phyloP scores from a whole-genome alignment of 495 filamentous ascomycete species.

The Hypoxylon fuscum region DNA sequence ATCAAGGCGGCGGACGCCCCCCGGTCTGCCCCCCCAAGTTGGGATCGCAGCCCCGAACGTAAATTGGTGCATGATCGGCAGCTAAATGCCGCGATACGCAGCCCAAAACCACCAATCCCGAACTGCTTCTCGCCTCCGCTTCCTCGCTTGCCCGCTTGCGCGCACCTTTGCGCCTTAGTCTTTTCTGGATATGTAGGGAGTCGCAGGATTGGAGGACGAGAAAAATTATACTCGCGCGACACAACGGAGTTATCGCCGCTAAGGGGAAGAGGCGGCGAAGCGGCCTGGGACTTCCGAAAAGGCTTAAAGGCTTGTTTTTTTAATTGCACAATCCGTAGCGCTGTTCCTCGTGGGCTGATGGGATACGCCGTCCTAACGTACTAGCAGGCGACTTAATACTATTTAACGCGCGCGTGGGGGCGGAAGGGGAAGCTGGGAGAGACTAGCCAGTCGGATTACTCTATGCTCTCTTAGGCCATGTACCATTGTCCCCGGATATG shows the following conservation, averaged over 20 bases:
- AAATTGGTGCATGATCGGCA: conserved; percentile 32
- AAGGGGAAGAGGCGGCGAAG: conserved; percentile 22
- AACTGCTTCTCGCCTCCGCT: conserved; percentile 10
- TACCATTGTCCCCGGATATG: no score
- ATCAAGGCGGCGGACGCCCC: not conserved
- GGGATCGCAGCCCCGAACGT: conserved; percentile 26
- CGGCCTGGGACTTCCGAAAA: conserved; percentile 31
- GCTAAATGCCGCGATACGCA: conserved; percentile 35
- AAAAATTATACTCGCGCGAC: not conserved
- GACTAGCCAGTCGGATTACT: conserved; percentile 27
- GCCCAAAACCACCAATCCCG: conserved; percentile 18
- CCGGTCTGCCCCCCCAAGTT: conserved; percentile 28
- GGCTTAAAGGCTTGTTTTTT: no score
- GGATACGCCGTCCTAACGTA: not conserved
- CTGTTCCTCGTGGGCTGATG: not conserved
- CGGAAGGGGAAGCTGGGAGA: not conserved
- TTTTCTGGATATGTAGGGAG: no score
- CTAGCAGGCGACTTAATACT: not conserved
- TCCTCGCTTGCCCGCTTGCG: no score
- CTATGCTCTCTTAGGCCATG: conserved; percentile 23
- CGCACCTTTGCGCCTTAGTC: no score
- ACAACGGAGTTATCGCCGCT: conserved; percentile 21
- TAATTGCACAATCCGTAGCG: conserved; percentile 10
- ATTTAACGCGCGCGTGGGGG: conserved; percentile 11
- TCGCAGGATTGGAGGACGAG: no score